These are phyloP conservation scores for Tuber magnatum DNA, from an alignment of 495 filamentous ascomycete genomes.

Conservation along the genomic window DNA sequence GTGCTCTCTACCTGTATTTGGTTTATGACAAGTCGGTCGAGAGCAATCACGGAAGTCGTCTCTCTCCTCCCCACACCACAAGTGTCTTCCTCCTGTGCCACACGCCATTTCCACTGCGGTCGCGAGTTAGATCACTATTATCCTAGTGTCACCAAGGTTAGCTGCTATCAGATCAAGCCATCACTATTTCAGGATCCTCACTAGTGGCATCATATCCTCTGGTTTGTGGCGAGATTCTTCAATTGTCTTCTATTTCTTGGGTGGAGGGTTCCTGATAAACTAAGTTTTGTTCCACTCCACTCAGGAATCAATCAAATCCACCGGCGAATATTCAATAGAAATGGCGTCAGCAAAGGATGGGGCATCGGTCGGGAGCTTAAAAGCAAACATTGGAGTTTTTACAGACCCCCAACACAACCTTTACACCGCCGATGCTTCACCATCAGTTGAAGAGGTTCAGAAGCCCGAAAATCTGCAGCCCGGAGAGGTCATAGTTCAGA, in stretches of 20 bases:
- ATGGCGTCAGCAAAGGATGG: constrained; percentile 8
- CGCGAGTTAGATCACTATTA: too few relatives aligned
- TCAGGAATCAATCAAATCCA: constrained; percentile 2
- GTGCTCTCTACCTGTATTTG: too few relatives aligned
- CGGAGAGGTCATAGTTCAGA: constrained; percentile 74
- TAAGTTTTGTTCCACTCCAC: background rate
- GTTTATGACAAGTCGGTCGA: too few relatives aligned
- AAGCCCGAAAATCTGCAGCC: constrained; percentile 61
- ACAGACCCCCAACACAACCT: constrained; percentile 88
- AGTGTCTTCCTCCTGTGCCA: too few relatives aligned
- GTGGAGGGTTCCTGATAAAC: constrained; percentile 1
- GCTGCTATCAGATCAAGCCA: background rate
- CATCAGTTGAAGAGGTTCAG: constrained; percentile 66
- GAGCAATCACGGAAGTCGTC: too few relatives aligned
- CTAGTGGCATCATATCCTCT: background rate
- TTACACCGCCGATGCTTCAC: constrained; percentile 73
- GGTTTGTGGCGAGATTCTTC: background rate
- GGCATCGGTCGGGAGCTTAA: constrained; percentile 38
- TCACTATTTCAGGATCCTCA: background rate
- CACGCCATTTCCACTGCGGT: too few relatives aligned
- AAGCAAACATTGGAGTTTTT: constrained; percentile 89
- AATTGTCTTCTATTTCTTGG: background rate
- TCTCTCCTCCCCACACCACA: too few relatives aligned
- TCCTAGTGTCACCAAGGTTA: too few relatives aligned
- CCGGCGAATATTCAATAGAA: constrained; percentile 6